Base-by-base conservation (phyloP, 805 yeast genomes). In the Yarrowia bubula region DNA sequence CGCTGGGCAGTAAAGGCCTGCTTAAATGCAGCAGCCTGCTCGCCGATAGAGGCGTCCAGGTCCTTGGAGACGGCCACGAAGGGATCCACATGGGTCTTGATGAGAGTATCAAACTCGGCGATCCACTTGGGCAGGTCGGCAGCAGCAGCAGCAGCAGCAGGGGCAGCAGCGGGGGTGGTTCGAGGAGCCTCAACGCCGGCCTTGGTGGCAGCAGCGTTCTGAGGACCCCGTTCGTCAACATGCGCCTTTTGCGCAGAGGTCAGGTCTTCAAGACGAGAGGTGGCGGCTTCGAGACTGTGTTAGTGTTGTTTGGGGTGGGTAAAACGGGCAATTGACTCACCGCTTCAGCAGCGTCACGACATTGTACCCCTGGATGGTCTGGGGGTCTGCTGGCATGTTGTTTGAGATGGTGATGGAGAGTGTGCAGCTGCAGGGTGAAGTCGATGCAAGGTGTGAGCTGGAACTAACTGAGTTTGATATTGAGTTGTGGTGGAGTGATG, bases 181-280 rank as follows among this genome's bases (percentile, higher is more conserved):
- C 71, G 65, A 1, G 72, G 65, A 4, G 67, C 71, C 10, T 70
- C 48, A 3, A 69, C 67, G 8, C 67, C 68, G 11, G 67, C 68
- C 15, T 66, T 58, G n/a, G 62, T 61, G 17, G 69, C 68, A n/a
- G 64, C 41, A 32, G 50, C 48, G 44, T 48, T 35, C 38, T 66
- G 65, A 7, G 69, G 41, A 47, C 66, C 66, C 32, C 66, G 67
- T 13, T 55, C 61, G 22, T 53, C 78, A 62, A 79, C 72, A 55
- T 83, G 80, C 42, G 84, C 85, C 70, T 87, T 90, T 73, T 90
- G 96, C 74, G 82, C 86, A 63, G 88, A 82, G 35, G 96, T 90
- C 51, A 92, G 86, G 75, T 92, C 97, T 73, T 92, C 98, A 70
- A 92, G 84, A 57, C 98, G 85, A 6, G 96, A 87, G 9, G 98